Evolutionary conservation across 495 filamentous ascomycete genomes (phyloP).

Genomic region (Cercophora newfieldiana): DNA sequence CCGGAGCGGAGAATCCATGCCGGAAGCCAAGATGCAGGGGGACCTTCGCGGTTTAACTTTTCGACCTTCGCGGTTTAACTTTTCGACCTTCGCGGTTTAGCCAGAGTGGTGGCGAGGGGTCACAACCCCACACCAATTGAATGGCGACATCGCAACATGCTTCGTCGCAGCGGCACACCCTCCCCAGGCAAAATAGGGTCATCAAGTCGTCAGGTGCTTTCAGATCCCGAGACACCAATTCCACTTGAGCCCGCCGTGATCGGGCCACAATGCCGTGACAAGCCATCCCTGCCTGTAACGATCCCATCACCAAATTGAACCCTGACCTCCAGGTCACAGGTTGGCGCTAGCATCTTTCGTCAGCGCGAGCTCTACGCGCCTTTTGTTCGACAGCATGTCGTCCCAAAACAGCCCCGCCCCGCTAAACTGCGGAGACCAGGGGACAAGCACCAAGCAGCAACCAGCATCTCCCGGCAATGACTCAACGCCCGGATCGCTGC

Average conservation of each 20-base stretch:
- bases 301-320: background rate
- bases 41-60: too few relatives aligned
- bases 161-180: background rate
- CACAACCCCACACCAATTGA: background rate
- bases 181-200: background rate
- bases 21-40: too few relatives aligned
- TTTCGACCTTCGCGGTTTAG: too few relatives aligned
- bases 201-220: background rate
- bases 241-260: background rate
- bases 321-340: background rate
- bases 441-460: background rate
- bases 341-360: background rate
- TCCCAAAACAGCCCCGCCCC: background rate
- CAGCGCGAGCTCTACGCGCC: background rate
- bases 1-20: too few relatives aligned
- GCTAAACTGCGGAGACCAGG: background rate
- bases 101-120: background rate
- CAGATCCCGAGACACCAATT: background rate
- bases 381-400: conserved; percentile 11
- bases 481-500: background rate
- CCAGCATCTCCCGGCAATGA: conserved; percentile 6
- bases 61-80: too few relatives aligned
- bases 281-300: background rate
- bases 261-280: background rate
- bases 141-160: background rate